phyloP scores from a whole-genome alignment of 345 rosid genomes.

The Firmiana major region DNA sequence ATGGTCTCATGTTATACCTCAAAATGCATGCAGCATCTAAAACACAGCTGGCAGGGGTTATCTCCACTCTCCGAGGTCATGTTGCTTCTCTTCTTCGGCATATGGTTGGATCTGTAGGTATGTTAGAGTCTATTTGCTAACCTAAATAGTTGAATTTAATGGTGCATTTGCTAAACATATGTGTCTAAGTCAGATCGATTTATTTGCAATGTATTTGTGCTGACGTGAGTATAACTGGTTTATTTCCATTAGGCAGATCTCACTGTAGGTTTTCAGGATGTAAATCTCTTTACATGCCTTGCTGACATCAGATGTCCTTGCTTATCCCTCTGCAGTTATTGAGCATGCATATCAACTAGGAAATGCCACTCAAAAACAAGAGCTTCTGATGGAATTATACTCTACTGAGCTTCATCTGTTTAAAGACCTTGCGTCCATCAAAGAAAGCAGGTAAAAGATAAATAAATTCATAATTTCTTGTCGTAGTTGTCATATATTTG shows the following conservation, averaged over 20 bases:
- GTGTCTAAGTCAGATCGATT: neutral
- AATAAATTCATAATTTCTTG: neutral
- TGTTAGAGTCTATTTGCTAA: conserved; percentile 14
- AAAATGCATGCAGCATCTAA: conserved; percentile 59
- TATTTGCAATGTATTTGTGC: neutral
- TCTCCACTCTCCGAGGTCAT: conserved; percentile 73
- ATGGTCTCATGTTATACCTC: neutral
- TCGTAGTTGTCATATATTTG: neutral
- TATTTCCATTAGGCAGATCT: neutral
- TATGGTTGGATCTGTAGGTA: conserved; percentile 93
- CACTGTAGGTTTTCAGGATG: neutral
- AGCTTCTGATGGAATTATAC: conserved; percentile 77
- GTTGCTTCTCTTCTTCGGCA: conserved; percentile 82
- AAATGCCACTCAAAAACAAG: conserved; percentile 82
- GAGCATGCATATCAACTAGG: conserved; percentile 84
- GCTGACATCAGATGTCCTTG: neutral
- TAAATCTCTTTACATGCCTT: neutral
- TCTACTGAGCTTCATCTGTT: conserved; percentile 90
- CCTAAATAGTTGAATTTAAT: neutral
- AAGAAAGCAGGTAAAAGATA: conserved; percentile 59
- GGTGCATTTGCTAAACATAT: neutral
- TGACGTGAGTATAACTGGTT: neutral
- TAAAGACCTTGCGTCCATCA: conserved; percentile 53
- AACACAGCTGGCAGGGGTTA: conserved; percentile 61
- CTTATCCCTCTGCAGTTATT: conserved; percentile 42